Evolutionary conservation across 1,284 basidiomycete genomes (phyloP), one percentile per base, ranked within the genome.

Genomic region (Irpex sp.): DNA sequence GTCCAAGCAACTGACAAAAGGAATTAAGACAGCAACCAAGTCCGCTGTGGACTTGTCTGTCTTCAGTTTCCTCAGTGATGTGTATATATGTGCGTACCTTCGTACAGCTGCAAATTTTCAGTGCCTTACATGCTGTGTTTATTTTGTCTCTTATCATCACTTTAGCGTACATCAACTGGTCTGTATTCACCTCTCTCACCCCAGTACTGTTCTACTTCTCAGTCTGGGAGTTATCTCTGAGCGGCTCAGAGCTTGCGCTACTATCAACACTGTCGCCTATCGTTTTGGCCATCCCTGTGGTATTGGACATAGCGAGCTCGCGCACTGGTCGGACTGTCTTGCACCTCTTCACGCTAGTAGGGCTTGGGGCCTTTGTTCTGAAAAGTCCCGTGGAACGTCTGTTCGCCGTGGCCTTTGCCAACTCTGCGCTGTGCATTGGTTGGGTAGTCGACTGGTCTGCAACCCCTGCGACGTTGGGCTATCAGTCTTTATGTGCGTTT

Each of bases 181-280:
- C 95, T 0, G 82, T 93, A 49, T 86, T 93, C 71, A 96, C 95
- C 1, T 86, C 88, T 1, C 83, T 97, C 19, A 86, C 91, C 7
- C 89, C 92, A 0, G 90, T 91, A 47, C 83, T 97, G 5, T 97
- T 97, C 78, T 97, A 96, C 77, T 96, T 93, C 79, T 94, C 92
- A 26, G 88, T 96, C 5, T 96, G 93, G 94, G 84, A 93, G 70
- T 86, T 96, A 17, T 91, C 88, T 57, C 81, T 90, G 58, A 83
- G 91, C n/a, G 92, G 92, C 2, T 85, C 88, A 37, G 92, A 94
- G 72, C 78, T 91, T 4, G 84, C 91, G 0, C 76, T 93, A 4
- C 76, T 93, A 4, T 80, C 83, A 4, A 84, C 86, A 11, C 80
- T 95, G 21, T 86, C 92, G 0, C 92, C 92, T 0, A 70, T 83